Evolutionary conservation across 2,329 filamentous ascomycete species (phyloP), one percentile per base, ranked within the genome.

Genomic region (Penicillium decumbens): DNA sequence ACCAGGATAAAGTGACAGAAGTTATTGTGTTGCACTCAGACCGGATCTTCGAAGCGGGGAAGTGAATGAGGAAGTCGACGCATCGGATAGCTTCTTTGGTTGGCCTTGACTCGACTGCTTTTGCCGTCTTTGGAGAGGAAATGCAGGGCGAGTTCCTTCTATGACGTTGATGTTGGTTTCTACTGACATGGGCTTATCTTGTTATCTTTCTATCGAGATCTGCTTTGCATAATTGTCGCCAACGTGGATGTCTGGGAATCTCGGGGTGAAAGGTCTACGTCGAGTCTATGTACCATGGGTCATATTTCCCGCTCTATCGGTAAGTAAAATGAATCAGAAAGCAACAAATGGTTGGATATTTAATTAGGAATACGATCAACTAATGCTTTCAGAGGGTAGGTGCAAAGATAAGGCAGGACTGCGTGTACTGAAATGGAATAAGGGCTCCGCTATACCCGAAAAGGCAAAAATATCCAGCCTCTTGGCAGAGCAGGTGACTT

Each of bases 401-500:
- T n/a, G 29, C 29, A 44, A 29, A 55, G 51, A 57, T 52, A 49
- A 53, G 47, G 15, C 13, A 49, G 58, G 58, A 63, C 49, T 42
- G 41, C 25, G 12, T 57, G 40, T 50, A 65, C 64, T 33, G 50
- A 66, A 59, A 33, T 4, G 59, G 64, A 54, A 59, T 50, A 55
- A 41, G 10, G 35, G 37, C 18, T 41, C 43, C 33, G 41, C 39
- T 49, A 61, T 66, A 49, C 65, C 63, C 29, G 43, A 61, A 62
- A 53, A 20, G 64, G 65, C 49, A 63, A 67, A 68, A 65, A 50
- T 61, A 53, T 67, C 65, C 65, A 58, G 54, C 37, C 15, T 40
- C 47, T 51, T 53, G 49, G 50, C 52, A 41, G 12, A 10, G 27
- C 12, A 12, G 27, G 13, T 23, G 20, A 24, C 18, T 33, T 43